Conservation (phyloP, 495 filamentous ascomycete species). For the Cenococcum geophilum region DNA sequence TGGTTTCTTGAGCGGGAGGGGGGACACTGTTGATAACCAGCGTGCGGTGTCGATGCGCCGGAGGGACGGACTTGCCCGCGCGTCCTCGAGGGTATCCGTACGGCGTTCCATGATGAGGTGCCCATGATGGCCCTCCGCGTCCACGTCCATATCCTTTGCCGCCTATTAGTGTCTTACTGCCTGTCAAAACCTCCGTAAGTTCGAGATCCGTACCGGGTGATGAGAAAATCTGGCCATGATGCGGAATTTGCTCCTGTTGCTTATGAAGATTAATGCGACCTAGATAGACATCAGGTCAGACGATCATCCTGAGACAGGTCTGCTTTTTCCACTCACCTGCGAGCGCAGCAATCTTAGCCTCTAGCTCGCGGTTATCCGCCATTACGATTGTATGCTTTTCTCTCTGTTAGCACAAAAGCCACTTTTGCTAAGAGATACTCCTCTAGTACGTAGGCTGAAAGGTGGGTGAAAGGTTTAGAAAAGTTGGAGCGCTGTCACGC, state of each 20-base stretch:
- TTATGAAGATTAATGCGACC: constrained; percentile 18
- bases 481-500: background rate
- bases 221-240: background rate
- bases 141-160: constrained; percentile 5
- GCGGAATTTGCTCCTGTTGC: background rate
- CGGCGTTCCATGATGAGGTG: constrained; percentile 26
- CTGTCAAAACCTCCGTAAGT: background rate
- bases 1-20: background rate
- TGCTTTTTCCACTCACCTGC: background rate
- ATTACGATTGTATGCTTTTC: background rate
- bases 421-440: background rate
- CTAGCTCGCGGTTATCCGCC: constrained; percentile 7
- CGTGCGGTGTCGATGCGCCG: constrained; percentile 16
- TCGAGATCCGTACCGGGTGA: background rate
- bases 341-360: constrained; percentile 14
- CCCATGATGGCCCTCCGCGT: constrained; percentile 10
- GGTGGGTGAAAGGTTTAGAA: background rate
- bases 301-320: background rate
- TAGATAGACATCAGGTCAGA: background rate
- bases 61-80: constrained; percentile 2
- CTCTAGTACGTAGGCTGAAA: background rate
- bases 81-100: constrained; percentile 19
- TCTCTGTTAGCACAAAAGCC: background rate
- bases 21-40: constrained; percentile 11
- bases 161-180: background rate